Evolutionary conservation across 1,284 basidiomycete genomes (phyloP).

Genomic region (Porogramme epimiltina): DNA sequence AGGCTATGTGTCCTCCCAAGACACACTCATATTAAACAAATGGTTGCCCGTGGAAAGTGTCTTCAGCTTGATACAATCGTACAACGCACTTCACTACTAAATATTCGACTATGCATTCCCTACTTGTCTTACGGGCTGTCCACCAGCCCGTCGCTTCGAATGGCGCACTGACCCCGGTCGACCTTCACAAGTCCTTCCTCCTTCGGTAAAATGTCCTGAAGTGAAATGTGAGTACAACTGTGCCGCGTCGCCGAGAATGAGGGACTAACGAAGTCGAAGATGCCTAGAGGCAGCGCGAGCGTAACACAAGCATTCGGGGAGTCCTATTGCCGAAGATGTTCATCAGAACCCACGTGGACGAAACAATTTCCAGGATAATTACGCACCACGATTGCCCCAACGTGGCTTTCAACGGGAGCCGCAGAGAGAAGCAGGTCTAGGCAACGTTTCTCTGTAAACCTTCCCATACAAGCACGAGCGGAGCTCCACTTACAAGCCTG

Average conservation of each 20-base stretch:
- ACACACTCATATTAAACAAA: neutral
- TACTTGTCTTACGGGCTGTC: constrained; percentile 32
- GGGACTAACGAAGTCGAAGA: constrained; percentile 67
- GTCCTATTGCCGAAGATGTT: constrained; percentile 46
- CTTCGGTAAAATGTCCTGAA: constrained; percentile 64
- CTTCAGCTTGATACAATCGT: too few species aligned
- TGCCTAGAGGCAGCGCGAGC: constrained; percentile 67
- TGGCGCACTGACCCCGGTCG: constrained; percentile 66
- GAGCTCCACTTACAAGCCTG: constrained; percentile 59
- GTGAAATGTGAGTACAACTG: neutral
- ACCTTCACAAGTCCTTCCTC: constrained; percentile 58
- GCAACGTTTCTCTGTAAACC: neutral
- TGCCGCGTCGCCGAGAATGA: neutral
- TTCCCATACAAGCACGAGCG: neutral
- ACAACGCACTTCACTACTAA: too few species aligned
- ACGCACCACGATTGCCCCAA: constrained; percentile 71
- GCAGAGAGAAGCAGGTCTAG: constrained; percentile 71
- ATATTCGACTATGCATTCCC: too few species aligned
- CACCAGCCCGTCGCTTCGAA: constrained; percentile 62
- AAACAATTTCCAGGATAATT: neutral
- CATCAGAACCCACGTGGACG: neutral
- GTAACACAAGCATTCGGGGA: constrained; percentile 81
- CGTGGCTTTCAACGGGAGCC: constrained; percentile 76
- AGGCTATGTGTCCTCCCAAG: too few species aligned
- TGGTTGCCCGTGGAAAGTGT: neutral